phyloP scores from a whole-genome alignment of 169 alveolate genomes.

The Theileria equi region DNA sequence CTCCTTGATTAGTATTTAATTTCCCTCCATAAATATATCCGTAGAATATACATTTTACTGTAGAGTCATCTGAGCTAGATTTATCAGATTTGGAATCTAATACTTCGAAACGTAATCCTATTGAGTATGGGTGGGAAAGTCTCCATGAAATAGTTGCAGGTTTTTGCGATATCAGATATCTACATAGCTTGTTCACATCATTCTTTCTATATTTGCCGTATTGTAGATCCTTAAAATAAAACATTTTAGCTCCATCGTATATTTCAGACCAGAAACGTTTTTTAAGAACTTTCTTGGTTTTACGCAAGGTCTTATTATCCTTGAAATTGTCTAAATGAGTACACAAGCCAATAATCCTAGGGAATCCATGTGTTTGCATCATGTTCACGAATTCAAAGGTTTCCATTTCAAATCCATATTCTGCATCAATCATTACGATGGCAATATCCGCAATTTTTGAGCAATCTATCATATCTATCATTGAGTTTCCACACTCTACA shows the following conservation, averaged over 20 bases:
- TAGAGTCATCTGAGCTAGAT: background rate
- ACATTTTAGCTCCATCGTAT: conserved; percentile 96
- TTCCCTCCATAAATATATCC: conserved; percentile 94
- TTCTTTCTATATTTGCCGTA: conserved; percentile 89
- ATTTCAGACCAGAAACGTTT: conserved; percentile 96
- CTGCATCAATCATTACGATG: conserved; percentile 93
- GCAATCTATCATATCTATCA: conserved; percentile 93
- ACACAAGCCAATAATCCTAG: conserved; percentile 92
- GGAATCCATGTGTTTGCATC: conserved; percentile 90
- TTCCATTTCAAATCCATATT: conserved; percentile 95
- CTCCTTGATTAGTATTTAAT: conserved; percentile 74
- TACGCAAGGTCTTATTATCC: conserved; percentile 87
- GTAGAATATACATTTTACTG: conserved; percentile 83
- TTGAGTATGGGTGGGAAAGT: conserved; percentile 92
- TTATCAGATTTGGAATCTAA: conserved; percentile 18
- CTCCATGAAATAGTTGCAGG: conserved; percentile 91
- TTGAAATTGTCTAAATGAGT: conserved; percentile 95
- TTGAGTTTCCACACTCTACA: conserved; percentile 94
- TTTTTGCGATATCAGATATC: conserved; percentile 92
- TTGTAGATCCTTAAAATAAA: conserved; percentile 92
- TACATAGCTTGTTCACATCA: conserved; percentile 91
- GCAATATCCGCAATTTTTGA: conserved; percentile 98
- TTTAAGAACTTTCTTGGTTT: conserved; percentile 92
- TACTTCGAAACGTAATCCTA: conserved; percentile 91
- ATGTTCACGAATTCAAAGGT: conserved; percentile 97